A percentile compares a stretch with the other conserved stretches of the same genome.
phyloP scores from a whole-genome alignment of 78 protist genomes.

The Polysphondylium violaceum region DNA sequence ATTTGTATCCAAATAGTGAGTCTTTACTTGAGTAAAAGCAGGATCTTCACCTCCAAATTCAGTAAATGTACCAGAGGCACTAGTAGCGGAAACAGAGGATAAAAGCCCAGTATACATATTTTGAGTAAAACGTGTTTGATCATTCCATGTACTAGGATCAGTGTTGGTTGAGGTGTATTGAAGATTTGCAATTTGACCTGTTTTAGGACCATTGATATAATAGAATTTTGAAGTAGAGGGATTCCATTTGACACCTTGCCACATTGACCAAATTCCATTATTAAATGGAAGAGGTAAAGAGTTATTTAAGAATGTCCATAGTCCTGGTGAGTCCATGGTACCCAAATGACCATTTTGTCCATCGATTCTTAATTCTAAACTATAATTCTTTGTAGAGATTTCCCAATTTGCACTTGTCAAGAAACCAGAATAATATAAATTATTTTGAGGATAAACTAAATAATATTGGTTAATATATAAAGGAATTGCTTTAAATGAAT shows the following conservation, averaged over 20 bases:
- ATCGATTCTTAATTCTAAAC: conserved; percentile 10
- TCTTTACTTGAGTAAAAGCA: neutral
- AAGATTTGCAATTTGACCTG: neutral
- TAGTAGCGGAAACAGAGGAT: neutral
- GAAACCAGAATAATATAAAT: conserved; percentile 26
- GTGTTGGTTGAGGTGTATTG: neutral
- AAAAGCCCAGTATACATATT: neutral
- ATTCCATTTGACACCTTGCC: conserved; percentile 12
- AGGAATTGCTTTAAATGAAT: neutral
- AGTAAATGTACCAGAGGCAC: neutral
- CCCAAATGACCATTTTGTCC: conserved; percentile 32
- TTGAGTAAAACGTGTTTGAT: neutral
- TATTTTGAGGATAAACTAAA: neutral
- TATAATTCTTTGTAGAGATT: conserved; percentile 3
- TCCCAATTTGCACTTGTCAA: neutral
- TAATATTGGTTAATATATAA: neutral
- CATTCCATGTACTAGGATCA: neutral
- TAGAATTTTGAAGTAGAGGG: neutral
- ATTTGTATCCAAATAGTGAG: neutral
- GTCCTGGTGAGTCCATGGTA: neutral
- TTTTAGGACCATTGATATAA: conserved; percentile 18
- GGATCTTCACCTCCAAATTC: conserved; percentile 35
- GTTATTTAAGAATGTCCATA: neutral
- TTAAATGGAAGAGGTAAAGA: conserved; percentile 1
- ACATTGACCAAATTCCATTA: neutral